Evolutionary conservation across 257 asterid genomes (phyloP).

Genomic region (Solanum peruvianum): DNA sequence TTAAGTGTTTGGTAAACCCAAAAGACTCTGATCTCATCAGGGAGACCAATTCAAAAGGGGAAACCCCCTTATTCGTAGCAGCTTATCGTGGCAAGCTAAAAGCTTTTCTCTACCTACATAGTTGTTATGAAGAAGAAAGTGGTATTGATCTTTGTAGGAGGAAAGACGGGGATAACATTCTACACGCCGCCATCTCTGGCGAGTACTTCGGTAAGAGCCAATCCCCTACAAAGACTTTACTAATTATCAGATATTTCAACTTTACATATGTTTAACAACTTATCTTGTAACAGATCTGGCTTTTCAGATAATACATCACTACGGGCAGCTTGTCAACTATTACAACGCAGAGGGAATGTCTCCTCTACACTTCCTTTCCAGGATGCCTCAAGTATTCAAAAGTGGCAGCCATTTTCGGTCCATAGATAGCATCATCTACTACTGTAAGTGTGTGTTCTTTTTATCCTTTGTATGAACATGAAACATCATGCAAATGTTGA

Average conservation of each 20-base stretch:
- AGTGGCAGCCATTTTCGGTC: conserved; percentile 24
- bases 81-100: conserved; percentile 24
- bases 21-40: neutral
- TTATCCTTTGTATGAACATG: neutral
- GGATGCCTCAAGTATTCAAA: conserved; percentile 31
- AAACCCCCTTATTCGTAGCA: conserved; percentile 37
- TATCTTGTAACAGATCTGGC: conserved; percentile 26
- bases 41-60: conserved; percentile 14
- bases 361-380: conserved; percentile 42
- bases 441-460: conserved; percentile 14
- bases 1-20: conserved; percentile 1
- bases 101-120: conserved; percentile 13
- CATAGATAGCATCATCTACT: conserved; percentile 22
- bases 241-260: neutral
- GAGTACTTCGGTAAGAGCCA: conserved; percentile 24
- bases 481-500: too few relatives aligned
- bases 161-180: conserved; percentile 27
- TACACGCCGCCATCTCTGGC: conserved; percentile 32
- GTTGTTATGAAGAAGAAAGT: neutral
- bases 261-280: neutral
- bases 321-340: conserved; percentile 7
- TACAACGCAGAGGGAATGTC: conserved; percentile 31
- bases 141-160: conserved; percentile 16
- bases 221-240: neutral
- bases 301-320: conserved; percentile 9